Percentiles rank a stretch among this genome's conserved stretches.
Conservation (phyloP, 805 yeast genomes). For the Nakazawaea siamensis region DNA sequence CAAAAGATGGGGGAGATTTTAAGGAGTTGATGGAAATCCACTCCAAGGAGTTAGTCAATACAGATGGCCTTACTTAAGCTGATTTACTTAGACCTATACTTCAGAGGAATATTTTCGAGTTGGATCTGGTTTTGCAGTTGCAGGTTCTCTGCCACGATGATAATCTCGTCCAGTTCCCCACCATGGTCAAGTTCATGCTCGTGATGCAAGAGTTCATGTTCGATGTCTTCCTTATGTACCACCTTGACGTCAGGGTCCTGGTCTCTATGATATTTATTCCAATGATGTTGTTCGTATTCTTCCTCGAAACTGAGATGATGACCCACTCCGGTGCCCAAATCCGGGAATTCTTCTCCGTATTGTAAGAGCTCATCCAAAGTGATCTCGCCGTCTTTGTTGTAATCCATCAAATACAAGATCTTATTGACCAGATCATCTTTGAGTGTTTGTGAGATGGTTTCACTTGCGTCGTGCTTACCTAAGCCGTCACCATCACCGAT, state of each 20-base stretch:
- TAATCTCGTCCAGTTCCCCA: constrained; percentile 25
- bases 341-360: constrained; percentile 80
- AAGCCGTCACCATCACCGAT: constrained; percentile 88
- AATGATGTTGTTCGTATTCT: constrained; percentile 92
- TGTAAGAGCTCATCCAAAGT: constrained; percentile 62
- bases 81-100: too few species aligned
- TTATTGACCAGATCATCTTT: constrained; percentile 46
- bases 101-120: constrained; percentile 28
- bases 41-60: background rate
- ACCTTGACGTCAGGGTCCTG: constrained; percentile 74
- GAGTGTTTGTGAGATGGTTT: constrained; percentile 45
- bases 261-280: constrained; percentile 73
- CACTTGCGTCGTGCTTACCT: constrained; percentile 69
- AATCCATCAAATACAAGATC: constrained; percentile 56
- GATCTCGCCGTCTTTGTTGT: constrained; percentile 56
- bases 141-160: constrained; percentile 29
- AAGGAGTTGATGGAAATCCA: too few species aligned
- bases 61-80: too few species aligned
- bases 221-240: constrained; percentile 84
- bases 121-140: constrained; percentile 20
- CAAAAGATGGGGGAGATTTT: constrained; percentile 15
- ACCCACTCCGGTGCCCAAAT: constrained; percentile 88
- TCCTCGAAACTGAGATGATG: constrained; percentile 91
- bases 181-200: constrained; percentile 74
- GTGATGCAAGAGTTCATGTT: constrained; percentile 79